Evolutionary conservation across 345 rosid species (phyloP).

Genomic region (Lumnitzera littorea): DNA sequence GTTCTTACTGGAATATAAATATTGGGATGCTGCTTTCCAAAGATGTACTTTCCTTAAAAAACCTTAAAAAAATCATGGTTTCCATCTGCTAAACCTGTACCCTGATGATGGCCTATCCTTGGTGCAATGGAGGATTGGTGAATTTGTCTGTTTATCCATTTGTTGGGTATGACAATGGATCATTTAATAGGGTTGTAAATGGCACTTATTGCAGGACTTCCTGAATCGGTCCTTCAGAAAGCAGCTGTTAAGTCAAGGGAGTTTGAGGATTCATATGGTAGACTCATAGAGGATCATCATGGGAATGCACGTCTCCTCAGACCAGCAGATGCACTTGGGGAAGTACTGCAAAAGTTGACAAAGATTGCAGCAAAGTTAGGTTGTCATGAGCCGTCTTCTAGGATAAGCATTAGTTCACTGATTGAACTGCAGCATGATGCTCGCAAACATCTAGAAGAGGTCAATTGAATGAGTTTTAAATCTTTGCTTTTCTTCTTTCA

Average conservation of each 20-base stretch:
- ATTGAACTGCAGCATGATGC: constrained; percentile 42
- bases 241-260: constrained; percentile 67
- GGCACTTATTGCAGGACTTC: constrained; percentile 51
- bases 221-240: constrained; percentile 48
- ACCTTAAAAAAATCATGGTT: no score
- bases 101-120: neutral
- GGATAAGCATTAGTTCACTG: constrained; percentile 14
- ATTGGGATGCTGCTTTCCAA: neutral
- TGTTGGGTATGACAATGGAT: neutral
- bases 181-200: neutral
- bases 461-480: constrained; percentile 1
- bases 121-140: neutral
- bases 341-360: constrained; percentile 33
- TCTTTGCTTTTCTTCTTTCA: constrained; percentile 1
- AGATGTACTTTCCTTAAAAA: neutral
- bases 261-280: constrained; percentile 58
- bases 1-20: neutral
- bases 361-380: constrained; percentile 8
- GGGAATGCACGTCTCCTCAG: constrained; percentile 5
- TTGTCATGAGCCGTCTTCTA: constrained; percentile 11
- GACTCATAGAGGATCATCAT: constrained; percentile 15
- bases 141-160: neutral
- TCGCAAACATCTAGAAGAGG: constrained; percentile 29
- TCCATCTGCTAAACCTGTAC: no score
- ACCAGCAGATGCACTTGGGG: constrained; percentile 17